Evolutionary conservation across 257 asterid species (phyloP).

Genomic region (Nicotiana sylvestris): DNA sequence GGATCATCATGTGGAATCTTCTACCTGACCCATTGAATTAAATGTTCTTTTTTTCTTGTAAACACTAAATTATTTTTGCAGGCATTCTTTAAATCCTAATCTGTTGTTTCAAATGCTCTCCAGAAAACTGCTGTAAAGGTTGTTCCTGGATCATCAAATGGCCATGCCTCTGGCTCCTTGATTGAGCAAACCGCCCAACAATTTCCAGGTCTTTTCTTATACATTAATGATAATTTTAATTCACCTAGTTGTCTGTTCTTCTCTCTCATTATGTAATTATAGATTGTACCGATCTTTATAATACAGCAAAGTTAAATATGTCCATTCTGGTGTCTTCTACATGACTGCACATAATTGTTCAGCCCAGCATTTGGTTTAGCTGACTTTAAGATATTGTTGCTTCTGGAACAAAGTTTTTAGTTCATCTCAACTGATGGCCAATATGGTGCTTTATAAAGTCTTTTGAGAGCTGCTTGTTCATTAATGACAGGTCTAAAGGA

Average conservation of each 20-base stretch:
- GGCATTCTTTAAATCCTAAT: background rate
- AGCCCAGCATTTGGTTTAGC: background rate
- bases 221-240: background rate
- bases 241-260: background rate
- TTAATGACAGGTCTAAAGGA: background rate
- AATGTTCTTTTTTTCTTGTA: background rate
- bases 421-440: background rate
- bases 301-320: background rate
- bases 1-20: background rate
- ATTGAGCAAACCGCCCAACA: constrained; percentile 36
- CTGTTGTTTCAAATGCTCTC: constrained; percentile 3
- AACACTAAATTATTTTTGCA: background rate
- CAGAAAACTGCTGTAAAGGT: constrained; percentile 41
- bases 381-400: background rate
- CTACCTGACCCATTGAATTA: background rate
- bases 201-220: constrained; percentile 55
- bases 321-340: background rate
- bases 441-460: background rate
- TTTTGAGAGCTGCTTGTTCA: background rate
- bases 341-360: background rate
- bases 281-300: background rate
- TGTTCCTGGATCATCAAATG: constrained; percentile 42
- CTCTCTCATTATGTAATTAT: background rate
- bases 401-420: background rate
- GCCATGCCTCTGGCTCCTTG: constrained; percentile 40